Evolutionary conservation across 2,329 filamentous ascomycete genomes (phyloP).

Genomic region (Gaeumannomyces tritici): DNA sequence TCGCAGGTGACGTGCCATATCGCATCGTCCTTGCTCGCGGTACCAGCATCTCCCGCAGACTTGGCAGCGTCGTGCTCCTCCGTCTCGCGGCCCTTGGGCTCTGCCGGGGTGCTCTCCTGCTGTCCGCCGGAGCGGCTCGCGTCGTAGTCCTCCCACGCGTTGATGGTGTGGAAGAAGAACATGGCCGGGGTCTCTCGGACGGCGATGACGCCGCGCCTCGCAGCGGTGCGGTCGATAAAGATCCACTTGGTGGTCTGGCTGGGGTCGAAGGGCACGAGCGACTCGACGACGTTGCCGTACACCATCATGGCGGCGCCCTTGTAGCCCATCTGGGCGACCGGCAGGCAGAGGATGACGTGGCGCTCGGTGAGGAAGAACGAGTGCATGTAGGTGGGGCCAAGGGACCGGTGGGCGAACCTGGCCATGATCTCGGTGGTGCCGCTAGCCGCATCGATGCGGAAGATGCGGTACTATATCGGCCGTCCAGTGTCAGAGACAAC

Average conservation of each 20-base stretch:
- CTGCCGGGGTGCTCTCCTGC: slow-evolving; percentile 4
- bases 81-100: too few species aligned
- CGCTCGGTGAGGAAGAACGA: slow-evolving; percentile 66
- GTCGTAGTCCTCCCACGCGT: slow-evolving; percentile 54
- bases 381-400: slow-evolving; percentile 64
- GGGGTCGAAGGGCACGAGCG: slow-evolving; percentile 54
- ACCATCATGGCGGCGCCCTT: slow-evolving; percentile 53
- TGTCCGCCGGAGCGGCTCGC: not conserved
- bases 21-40: not conserved
- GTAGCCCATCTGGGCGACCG: slow-evolving; percentile 50
- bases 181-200: slow-evolving; percentile 57
- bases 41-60: slow-evolving; percentile 9
- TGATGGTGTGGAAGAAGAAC: slow-evolving; percentile 75
- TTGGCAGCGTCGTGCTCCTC: not conserved
- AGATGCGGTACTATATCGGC: slow-evolving; percentile 50
- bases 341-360: slow-evolving; percentile 66
- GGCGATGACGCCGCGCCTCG: slow-evolving; percentile 52
- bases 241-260: slow-evolving; percentile 56
- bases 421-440: slow-evolving; percentile 64
- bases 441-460: slow-evolving; percentile 48
- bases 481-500: not conserved
- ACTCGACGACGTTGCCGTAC: slow-evolving; percentile 58
- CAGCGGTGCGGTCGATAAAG: slow-evolving; percentile 56
- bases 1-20: slow-evolving; percentile 47
- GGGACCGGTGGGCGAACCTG: slow-evolving; percentile 15